Evolutionary conservation across 495 filamentous ascomycete genomes (phyloP).

Genomic region (Arthonia radiata): DNA sequence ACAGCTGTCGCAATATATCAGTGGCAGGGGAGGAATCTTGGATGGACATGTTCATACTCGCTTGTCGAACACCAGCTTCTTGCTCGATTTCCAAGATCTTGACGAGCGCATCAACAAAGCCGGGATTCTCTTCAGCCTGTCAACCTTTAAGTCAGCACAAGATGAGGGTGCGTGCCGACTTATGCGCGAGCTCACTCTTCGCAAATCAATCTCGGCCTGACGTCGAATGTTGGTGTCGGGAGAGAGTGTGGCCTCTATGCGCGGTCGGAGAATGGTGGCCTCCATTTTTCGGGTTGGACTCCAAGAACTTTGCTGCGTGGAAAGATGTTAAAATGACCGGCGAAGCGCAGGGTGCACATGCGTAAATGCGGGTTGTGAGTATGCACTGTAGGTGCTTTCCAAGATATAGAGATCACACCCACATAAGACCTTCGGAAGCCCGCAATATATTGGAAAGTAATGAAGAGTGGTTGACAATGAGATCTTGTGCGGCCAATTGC

Average conservation of each 20-base stretch:
- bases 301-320: too few species aligned
- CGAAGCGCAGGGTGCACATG: too few species aligned
- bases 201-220: conserved; percentile 77
- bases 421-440: too few species aligned
- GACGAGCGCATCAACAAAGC: conserved; percentile 73
- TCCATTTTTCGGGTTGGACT: conserved; percentile 41
- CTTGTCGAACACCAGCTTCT: conserved; percentile 57
- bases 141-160: too few species aligned
- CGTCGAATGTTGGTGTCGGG: conserved; percentile 62
- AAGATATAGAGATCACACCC: too few species aligned
- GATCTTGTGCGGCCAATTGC: too few species aligned
- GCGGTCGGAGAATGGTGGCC: conserved; percentile 58
- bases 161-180: conserved; percentile 3
- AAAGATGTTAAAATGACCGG: too few species aligned
- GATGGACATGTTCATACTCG: conserved; percentile 33
- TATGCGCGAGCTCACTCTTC: conserved; percentile 36
- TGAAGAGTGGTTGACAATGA: too few species aligned
- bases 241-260: conserved; percentile 70
- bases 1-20: conserved; percentile 35
- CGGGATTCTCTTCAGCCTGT: conserved; percentile 75
- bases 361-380: too few species aligned
- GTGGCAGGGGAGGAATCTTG: conserved; percentile 1
- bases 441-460: too few species aligned
- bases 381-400: too few species aligned
- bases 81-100: conserved; percentile 77